Percentiles rank a stretch among this genome's conserved stretches.
Conservation (phyloP, 2,329 filamentous ascomycete genomes). For the Aspergillus transmontanensis region DNA sequence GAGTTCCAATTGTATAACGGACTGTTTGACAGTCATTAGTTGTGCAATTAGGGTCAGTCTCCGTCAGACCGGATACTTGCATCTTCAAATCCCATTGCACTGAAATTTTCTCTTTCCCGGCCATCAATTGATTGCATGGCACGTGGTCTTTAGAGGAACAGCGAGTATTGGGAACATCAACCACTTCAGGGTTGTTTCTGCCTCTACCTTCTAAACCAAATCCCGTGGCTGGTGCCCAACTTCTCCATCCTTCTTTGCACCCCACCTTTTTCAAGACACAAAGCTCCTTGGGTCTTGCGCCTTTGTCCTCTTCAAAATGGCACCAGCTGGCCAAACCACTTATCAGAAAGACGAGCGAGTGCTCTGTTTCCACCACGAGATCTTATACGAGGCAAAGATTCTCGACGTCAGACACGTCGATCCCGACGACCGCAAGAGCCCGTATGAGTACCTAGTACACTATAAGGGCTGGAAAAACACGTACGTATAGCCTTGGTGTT, state of each 20-base stretch:
- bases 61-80: neutral
- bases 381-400: conserved; percentile 97
- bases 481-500: conserved; percentile 52
- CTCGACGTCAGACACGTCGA: conserved; percentile 72
- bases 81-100: neutral
- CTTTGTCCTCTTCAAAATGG: conserved; percentile 52
- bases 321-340: conserved; percentile 56
- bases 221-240: neutral
- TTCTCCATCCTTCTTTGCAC: neutral
- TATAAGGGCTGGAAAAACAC: conserved; percentile 99
- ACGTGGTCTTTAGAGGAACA: neutral
- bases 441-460: conserved; percentile 88
- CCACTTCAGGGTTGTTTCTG: neutral
- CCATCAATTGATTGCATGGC: neutral
- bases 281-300: neutral
- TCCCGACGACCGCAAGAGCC: conserved; percentile 67
- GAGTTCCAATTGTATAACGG: neutral
- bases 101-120: neutral
- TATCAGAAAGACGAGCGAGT: conserved; percentile 83
- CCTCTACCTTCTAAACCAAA: neutral
- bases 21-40: neutral
- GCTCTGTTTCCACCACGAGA: conserved; percentile 94
- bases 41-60: neutral
- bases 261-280: neutral
- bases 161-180: neutral